A percentile compares a stretch with the other conserved stretches of the same genome.
Conservation (phyloP, 352 stramenopile species). For the Globisporangium barbulae region DNA sequence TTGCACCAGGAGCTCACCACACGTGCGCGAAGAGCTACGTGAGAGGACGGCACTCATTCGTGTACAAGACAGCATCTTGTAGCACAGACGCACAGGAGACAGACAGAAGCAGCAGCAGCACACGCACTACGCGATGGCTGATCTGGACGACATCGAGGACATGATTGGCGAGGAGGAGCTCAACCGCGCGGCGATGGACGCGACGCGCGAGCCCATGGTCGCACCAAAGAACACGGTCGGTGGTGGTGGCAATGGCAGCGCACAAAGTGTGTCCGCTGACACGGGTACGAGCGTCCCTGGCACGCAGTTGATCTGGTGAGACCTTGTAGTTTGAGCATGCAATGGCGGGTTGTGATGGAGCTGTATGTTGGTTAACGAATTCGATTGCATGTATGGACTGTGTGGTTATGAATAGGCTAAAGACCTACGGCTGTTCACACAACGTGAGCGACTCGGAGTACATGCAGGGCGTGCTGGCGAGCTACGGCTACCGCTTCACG, state of each 20-base stretch:
- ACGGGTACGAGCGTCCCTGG: conserved; percentile 37
- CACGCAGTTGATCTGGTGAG: conserved; percentile 70
- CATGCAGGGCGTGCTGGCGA: conserved; percentile 88
- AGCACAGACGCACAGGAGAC: too few relatives aligned
- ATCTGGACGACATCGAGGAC: conserved; percentile 78
- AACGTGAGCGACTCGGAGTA: conserved; percentile 94
- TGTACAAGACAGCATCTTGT: not conserved
- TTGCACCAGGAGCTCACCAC: not conserved
- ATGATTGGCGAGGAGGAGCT: conserved; percentile 75
- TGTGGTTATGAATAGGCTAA: conserved; percentile 41
- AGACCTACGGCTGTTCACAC: conserved; percentile 92
- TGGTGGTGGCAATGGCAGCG: conserved; percentile 10
- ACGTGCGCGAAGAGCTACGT: not conserved
- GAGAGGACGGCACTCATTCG: not conserved
- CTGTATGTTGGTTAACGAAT: not conserved
- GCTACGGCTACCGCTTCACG: conserved; percentile 89
- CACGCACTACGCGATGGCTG: conserved; percentile 7
- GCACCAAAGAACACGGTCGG: conserved; percentile 41
- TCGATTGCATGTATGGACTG: not conserved
- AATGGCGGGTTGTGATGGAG: not conserved
- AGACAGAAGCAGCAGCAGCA: not conserved
- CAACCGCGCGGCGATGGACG: conserved; percentile 42
- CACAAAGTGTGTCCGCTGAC: conserved; percentile 2
- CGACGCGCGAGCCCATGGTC: conserved; percentile 52
- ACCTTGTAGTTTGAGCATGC: not conserved